Conservation (phyloP, 2,329 filamentous ascomycete species). For the Blastomyces silverae region DNA sequence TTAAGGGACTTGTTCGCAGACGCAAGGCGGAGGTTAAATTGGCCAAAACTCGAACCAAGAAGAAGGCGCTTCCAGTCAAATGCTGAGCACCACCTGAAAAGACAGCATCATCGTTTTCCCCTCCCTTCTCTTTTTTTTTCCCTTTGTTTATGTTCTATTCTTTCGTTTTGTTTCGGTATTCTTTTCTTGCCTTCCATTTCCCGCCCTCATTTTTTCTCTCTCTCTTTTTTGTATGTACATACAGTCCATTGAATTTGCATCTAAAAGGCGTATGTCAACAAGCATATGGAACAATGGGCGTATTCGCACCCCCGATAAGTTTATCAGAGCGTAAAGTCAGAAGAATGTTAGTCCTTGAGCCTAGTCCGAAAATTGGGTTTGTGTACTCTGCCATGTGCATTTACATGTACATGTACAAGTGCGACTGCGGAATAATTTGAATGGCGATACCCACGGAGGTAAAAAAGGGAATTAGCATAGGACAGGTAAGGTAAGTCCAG, state of each 20-base stretch:
- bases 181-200: not conserved
- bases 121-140: not conserved
- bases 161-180: not conserved
- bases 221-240: not conserved
- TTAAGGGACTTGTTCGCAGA: constrained; percentile 40
- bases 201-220: not conserved
- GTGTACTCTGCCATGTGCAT: not conserved
- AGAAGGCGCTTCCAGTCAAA: constrained; percentile 17
- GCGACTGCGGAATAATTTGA: not conserved
- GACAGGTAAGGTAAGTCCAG: not conserved
- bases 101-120: too few species aligned
- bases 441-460: not conserved
- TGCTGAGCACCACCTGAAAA: constrained; percentile 12
- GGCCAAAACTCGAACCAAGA: constrained; percentile 27
- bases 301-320: not conserved
- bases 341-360: not conserved
- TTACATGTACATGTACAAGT: not conserved
- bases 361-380: not conserved
- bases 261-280: not conserved
- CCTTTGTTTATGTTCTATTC: not conserved
- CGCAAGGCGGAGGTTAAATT: constrained; percentile 44
- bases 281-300: not conserved
- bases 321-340: not conserved
- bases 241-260: not conserved
- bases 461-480: not conserved